Evolutionary conservation across 2,329 filamentous ascomycete genomes (phyloP).

Genomic region (Fusarium zealandicum): DNA sequence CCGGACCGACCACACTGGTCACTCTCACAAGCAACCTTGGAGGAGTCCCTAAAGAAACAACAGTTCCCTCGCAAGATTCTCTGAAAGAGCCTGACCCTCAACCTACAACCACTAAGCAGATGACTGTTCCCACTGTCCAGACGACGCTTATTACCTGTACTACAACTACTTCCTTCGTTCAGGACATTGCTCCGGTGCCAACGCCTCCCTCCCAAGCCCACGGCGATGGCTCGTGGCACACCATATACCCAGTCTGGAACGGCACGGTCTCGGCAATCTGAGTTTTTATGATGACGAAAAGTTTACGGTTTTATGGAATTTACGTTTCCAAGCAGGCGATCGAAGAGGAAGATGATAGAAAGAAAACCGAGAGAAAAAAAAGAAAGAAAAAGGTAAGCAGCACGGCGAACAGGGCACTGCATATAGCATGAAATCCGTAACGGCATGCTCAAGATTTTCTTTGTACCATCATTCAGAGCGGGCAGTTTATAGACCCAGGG

Average conservation of each 20-base stretch:
- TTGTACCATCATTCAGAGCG: constrained; percentile 14
- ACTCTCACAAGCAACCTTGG: constrained; percentile 12
- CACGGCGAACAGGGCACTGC: constrained; percentile 19
- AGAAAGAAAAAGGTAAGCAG: constrained; percentile 5
- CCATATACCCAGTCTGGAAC: constrained; percentile 55
- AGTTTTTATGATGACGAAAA: constrained; percentile 22
- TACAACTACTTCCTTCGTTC: constrained; percentile 16
- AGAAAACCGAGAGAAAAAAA: too few relatives aligned
- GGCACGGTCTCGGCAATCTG: constrained; percentile 39
- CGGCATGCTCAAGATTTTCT: constrained; percentile 8
- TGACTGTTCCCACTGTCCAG: constrained; percentile 10
- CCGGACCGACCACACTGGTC: constrained; percentile 16
- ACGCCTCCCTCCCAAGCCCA: constrained; percentile 42
- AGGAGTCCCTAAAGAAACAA: constrained; percentile 4
- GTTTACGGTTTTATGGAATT: not conserved
- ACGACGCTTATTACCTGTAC: constrained; percentile 26
- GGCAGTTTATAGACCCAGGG: constrained; percentile 27
- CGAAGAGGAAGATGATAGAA: not conserved
- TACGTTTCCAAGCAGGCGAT: not conserved
- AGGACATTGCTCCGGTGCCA: constrained; percentile 6
- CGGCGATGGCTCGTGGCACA: constrained; percentile 56
- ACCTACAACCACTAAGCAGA: constrained; percentile 9
- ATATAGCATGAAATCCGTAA: constrained; percentile 15
- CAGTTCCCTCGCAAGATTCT: constrained; percentile 5
- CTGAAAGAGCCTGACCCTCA: constrained; percentile 5